A percentile compares a stretch with the other conserved stretches of the same genome.
phyloP scores from a whole-genome alignment of 768 basidiomycete species.

The Austroboletus eburneus region DNA sequence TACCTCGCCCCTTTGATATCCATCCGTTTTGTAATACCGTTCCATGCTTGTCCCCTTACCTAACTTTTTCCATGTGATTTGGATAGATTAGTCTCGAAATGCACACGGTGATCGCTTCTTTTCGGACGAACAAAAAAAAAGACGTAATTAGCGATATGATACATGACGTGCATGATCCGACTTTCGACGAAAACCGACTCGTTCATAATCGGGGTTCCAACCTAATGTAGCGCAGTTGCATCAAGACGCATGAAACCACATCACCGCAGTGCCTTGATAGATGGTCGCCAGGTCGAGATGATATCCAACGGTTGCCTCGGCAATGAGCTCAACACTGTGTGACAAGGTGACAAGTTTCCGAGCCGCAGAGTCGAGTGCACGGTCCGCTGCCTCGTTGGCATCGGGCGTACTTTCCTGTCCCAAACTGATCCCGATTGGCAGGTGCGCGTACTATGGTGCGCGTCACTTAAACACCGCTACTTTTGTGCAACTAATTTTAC shows the following conservation, averaged over 20 bases:
- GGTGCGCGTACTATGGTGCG: no score
- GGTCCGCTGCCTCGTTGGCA: no score
- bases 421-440: no score
- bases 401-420: no score
- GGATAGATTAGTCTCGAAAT: slow-evolving; percentile 25
- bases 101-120: slow-evolving; percentile 7
- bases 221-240: slow-evolving; percentile 20
- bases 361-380: no score
- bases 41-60: slow-evolving; percentile 13
- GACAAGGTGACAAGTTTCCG: no score
- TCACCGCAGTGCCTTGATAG: slow-evolving; percentile 49
- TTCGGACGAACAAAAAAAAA: no score
- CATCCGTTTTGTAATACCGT: slow-evolving; percentile 30
- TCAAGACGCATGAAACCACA: neutral
- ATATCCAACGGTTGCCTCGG: no score
- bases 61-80: slow-evolving; percentile 12
- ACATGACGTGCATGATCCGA: neutral
- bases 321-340: no score
- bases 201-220: slow-evolving; percentile 41
- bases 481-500: no score
- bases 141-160: slow-evolving; percentile 5
- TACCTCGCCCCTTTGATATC: slow-evolving; percentile 19
- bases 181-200: neutral
- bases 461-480: no score
- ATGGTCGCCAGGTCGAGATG: slow-evolving; percentile 78